Evolutionary conservation across 228 moss, liverwort and hornwort genomes (phyloP).

Genomic region (Sphagnum fallax): DNA sequence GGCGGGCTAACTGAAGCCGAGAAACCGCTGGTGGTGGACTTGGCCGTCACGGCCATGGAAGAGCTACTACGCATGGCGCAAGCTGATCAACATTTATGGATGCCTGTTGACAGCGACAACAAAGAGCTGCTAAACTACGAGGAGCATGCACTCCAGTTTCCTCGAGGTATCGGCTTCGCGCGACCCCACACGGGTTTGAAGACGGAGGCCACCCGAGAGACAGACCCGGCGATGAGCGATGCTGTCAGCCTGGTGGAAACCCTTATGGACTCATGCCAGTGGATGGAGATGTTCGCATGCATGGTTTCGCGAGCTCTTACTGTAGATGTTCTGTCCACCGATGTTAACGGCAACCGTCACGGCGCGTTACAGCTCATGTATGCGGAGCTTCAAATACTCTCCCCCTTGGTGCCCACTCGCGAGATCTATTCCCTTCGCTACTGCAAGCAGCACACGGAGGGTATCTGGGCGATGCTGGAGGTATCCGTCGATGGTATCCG

Average conservation of each 20-base stretch:
- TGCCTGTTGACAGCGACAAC: constrained; percentile 7
- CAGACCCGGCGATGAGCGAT: constrained; percentile 74
- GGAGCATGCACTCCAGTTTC: constrained; percentile 64
- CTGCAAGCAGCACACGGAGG: constrained; percentile 79
- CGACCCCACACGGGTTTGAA: constrained; percentile 56
- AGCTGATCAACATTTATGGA: constrained; percentile 67
- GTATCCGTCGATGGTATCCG: constrained; percentile 81
- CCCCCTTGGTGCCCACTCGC: constrained; percentile 65
- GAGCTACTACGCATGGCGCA: constrained; percentile 73
- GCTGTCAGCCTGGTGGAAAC: constrained; percentile 63
- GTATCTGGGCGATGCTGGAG: constrained; percentile 81
- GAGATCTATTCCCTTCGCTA: constrained; percentile 71
- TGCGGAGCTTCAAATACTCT: constrained; percentile 66
- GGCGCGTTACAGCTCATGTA: constrained; percentile 85
- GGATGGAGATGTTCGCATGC: constrained; percentile 90
- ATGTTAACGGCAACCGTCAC: constrained; percentile 54
- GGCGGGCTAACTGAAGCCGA: constrained; percentile 78
- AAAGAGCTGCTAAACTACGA: constrained; percentile 70
- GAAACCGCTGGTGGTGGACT: constrained; percentile 80
- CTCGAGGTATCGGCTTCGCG: constrained; percentile 61
- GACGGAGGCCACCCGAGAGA: constrained; percentile 72
- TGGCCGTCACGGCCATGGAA: constrained; percentile 75
- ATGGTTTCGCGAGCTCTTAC: constrained; percentile 72
- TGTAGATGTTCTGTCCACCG: constrained; percentile 63
- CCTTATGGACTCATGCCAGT: constrained; percentile 57